phyloP scores from a whole-genome alignment of 2,329 filamentous ascomycete species.

The Penicillium sp. region DNA sequence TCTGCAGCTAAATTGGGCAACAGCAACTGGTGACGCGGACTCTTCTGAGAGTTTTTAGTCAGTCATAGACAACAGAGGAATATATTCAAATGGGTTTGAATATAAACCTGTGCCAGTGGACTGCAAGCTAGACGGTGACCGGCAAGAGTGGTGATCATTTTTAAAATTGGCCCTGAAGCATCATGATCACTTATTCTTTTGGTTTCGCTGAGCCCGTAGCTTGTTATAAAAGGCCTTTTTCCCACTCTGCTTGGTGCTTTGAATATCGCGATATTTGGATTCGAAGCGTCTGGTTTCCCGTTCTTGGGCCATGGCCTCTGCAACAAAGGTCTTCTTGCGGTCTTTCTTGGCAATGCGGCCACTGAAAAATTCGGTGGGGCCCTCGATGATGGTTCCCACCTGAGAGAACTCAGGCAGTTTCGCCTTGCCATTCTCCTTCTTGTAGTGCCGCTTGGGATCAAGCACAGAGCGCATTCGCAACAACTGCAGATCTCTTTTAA shows the following conservation, averaged over 20 bases:
- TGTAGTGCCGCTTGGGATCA: conserved; percentile 87
- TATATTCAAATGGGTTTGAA: neutral
- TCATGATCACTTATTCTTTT: conserved; percentile 24
- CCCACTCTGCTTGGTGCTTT: conserved; percentile 77
- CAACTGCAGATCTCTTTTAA: conserved; percentile 87
- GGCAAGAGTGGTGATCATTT: neutral
- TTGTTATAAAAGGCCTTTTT: conserved; percentile 89
- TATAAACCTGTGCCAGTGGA: neutral
- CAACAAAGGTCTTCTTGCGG: conserved; percentile 79
- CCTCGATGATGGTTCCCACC: conserved; percentile 83
- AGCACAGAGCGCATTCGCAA: conserved; percentile 85
- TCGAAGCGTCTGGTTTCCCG: conserved; percentile 71
- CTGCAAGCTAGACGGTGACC: neutral
- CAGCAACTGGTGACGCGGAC: conserved; percentile 40
- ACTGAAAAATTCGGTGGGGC: conserved; percentile 83
- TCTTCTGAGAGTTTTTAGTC: conserved; percentile 30
- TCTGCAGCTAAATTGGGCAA: conserved; percentile 18
- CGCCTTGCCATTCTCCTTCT: conserved; percentile 74
- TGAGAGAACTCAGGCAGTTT: conserved; percentile 80
- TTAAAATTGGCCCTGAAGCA: neutral
- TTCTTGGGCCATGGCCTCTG: conserved; percentile 75
- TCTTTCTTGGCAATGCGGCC: conserved; percentile 82
- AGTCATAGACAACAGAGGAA: neutral
- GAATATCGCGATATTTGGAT: conserved; percentile 83
- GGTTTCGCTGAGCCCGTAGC: conserved; percentile 60